Evolutionary conservation across 108 stramenopile genomes (phyloP).

Genomic region (Skeletonema menzelii): DNA sequence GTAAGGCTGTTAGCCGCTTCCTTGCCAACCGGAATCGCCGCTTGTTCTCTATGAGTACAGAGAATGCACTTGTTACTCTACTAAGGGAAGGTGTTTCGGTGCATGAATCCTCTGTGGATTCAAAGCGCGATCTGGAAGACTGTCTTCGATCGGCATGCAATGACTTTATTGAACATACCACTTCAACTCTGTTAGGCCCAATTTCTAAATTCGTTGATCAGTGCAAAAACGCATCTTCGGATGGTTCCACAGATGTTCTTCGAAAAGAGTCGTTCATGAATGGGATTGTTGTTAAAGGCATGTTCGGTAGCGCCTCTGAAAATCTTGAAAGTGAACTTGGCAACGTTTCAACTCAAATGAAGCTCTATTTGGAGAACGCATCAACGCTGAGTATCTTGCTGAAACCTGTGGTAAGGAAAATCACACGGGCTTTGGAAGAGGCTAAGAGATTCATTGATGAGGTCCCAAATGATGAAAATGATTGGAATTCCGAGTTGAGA

Average conservation of each 20-base stretch:
- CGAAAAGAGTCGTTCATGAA: conserved; percentile 52
- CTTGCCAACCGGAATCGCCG: conserved; percentile 86
- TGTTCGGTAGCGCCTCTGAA: conserved; percentile 47
- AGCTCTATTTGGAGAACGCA: conserved; percentile 77
- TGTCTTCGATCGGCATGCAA: conserved; percentile 84
- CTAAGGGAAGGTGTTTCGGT: conserved; percentile 86
- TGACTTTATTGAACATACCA: conserved; percentile 88
- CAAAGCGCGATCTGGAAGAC: conserved; percentile 90
- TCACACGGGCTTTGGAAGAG: conserved; percentile 71
- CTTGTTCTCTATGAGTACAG: conserved; percentile 87
- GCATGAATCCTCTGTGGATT: conserved; percentile 85
- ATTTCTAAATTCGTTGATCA: conserved; percentile 62
- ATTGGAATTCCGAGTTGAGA: conserved; percentile 55
- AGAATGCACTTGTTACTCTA: conserved; percentile 86
- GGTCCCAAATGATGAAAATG: conserved; percentile 50
- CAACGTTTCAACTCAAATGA: conserved; percentile 71
- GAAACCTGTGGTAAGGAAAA: conserved; percentile 79
- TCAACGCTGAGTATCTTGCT: conserved; percentile 82
- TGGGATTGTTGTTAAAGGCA: conserved; percentile 50
- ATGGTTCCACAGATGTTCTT: conserved; percentile 26
- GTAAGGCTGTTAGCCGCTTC: conserved; percentile 84
- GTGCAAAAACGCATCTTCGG: conserved; percentile 39
- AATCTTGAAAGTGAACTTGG: conserved; percentile 48
- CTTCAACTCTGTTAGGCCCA: conserved; percentile 53
- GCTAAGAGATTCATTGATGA: conserved; percentile 48